Conservation (phyloP, 176 grass and related monocot species). For the Elaeis guineensis region DNA sequence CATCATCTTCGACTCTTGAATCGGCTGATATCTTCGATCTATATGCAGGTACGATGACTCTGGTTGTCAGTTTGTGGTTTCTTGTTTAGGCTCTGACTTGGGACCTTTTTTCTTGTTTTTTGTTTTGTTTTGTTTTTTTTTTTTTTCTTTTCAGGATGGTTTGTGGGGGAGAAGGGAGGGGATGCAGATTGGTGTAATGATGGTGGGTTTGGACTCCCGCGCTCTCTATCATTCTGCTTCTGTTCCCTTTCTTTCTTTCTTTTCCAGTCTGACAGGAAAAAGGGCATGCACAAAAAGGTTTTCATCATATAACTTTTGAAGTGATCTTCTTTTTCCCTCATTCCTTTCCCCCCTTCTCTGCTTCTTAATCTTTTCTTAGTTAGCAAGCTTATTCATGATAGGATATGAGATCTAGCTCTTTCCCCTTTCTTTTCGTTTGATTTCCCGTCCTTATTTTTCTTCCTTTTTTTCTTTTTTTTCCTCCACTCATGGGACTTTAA, state of each 20-base stretch:
- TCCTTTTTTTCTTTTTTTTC: no score
- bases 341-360: not conserved
- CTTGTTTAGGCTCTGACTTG: not conserved
- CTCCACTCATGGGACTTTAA: no score
- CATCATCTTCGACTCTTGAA: no score
- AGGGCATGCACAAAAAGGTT: conserved; percentile 1
- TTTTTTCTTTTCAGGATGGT: not conserved
- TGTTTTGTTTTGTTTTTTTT: not conserved
- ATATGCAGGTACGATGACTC: no score
- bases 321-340: conserved; percentile 10
- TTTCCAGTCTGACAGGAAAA: conserved; percentile 8
- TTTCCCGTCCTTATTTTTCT: no score
- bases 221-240: conserved; percentile 7
- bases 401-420: no score
- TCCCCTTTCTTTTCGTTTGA: no score
- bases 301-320: conserved; percentile 33
- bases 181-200: conserved; percentile 38
- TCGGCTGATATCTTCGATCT: no score
- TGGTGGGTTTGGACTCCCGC: conserved; percentile 18
- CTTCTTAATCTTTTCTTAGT: no score
- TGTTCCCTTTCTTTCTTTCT: conserved; percentile 5
- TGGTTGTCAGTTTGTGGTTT: not conserved
- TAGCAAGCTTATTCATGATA: no score
- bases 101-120: no score
- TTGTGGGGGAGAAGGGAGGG: not conserved